phyloP scores from a whole-genome alignment of 768 basidiomycete genomes.

The Cystobasidium tubakii region DNA sequence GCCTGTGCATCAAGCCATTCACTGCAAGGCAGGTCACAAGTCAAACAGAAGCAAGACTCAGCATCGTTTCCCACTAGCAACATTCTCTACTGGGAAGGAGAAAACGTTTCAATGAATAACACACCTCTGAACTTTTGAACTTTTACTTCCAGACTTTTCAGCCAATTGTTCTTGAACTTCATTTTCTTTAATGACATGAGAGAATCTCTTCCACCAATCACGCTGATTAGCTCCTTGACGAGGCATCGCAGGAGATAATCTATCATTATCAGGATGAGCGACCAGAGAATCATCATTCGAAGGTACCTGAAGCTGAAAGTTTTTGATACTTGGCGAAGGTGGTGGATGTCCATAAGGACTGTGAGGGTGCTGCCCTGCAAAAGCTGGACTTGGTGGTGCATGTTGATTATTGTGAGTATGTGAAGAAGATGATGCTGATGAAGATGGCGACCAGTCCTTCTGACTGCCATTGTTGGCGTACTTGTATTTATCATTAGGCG shows the following conservation, averaged over 20 bases:
- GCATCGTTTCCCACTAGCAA: too few relatives aligned
- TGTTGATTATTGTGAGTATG: conserved; percentile 9
- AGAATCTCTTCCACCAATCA: conserved; percentile 32
- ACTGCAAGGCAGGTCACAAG: background rate
- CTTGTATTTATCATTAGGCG: background rate
- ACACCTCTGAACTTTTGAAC: conserved; percentile 15
- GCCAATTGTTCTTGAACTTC: conserved; percentile 6
- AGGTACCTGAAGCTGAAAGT: conserved; percentile 12
- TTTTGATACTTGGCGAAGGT: conserved; percentile 22
- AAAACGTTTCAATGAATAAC: too few relatives aligned
- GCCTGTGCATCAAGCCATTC: conserved; percentile 14
- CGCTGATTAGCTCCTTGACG: conserved; percentile 2
- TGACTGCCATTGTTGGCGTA: background rate
- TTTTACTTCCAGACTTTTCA: conserved; percentile 21
- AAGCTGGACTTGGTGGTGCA: background rate
- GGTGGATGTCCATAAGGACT: conserved; percentile 13
- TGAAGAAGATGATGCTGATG: background rate
- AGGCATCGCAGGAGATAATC: conserved; percentile 25
- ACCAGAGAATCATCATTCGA: background rate
- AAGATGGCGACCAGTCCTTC: conserved; percentile 20
- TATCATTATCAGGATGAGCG: conserved; percentile 30
- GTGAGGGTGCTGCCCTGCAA: background rate
- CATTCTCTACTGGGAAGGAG: too few relatives aligned
- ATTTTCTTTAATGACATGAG: conserved; percentile 26
- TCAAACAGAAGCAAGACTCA: background rate